phyloP scores from a whole-genome alignment of 2,329 filamentous ascomycete species.

The Fusarium verrucosum region DNA sequence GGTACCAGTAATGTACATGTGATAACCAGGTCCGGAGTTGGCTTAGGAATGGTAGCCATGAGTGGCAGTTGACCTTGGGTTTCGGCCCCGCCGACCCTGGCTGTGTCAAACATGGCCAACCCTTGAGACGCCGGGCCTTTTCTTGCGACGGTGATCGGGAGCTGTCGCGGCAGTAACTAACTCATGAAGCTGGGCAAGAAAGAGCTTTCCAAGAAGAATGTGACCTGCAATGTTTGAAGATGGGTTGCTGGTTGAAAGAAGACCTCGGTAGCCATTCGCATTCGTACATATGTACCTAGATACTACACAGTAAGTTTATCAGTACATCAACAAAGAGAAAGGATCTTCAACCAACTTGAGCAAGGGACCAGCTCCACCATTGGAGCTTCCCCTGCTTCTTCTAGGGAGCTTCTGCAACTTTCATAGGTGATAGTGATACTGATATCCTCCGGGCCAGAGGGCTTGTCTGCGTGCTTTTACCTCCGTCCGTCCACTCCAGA shows the following conservation, averaged over 20 bases:
- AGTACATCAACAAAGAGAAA: constrained; percentile 26
- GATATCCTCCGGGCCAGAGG: constrained; percentile 22
- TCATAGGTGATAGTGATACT: too few relatives aligned
- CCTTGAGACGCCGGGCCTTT: constrained; percentile 30
- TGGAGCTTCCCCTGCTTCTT: constrained; percentile 43
- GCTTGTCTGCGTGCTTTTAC: constrained; percentile 24
- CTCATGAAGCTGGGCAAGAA: constrained; percentile 10
- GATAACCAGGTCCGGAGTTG: constrained; percentile 45
- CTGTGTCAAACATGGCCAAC: constrained; percentile 32
- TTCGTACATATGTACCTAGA: not conserved
- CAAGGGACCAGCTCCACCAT: constrained; percentile 41
- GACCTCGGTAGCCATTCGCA: not conserved
- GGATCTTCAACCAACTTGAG: constrained; percentile 37
- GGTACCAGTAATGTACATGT: constrained; percentile 40
- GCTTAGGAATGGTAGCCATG: constrained; percentile 40
- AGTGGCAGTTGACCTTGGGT: constrained; percentile 46
- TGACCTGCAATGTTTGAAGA: not conserved
- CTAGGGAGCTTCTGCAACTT: constrained; percentile 41
- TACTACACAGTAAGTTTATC: not conserved
- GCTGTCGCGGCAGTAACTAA: constrained; percentile 20
- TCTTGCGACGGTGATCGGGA: constrained; percentile 25
- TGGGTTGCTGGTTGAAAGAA: not conserved
- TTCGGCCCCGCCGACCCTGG: constrained; percentile 44
- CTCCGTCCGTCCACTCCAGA: constrained; percentile 37
- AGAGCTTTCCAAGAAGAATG: not conserved